Percentiles rank a stretch among this genome's conserved stretches.
Evolutionary conservation across 257 asterid species (phyloP).

Genomic region (Eustoma russellianum): DNA sequence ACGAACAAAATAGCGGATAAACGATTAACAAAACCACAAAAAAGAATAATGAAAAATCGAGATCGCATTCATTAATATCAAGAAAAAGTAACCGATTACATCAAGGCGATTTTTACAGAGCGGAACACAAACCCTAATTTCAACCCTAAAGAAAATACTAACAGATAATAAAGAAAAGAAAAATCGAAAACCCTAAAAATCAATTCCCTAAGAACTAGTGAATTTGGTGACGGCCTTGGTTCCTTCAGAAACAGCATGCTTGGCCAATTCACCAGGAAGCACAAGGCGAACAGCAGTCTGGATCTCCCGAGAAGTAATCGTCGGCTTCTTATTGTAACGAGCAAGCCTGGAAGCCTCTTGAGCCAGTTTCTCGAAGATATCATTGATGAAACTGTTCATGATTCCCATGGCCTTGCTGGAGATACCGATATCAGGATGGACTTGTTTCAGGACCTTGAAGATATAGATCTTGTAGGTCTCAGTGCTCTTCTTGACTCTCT

Average conservation of each 20-base stretch:
- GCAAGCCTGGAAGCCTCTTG: constrained; percentile 47
- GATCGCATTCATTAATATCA: no score
- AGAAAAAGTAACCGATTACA: no score
- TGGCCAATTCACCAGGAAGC: constrained; percentile 65
- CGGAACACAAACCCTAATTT: background rate
- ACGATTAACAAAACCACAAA: no score
- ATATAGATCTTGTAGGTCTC: constrained; percentile 79
- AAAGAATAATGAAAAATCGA: no score
- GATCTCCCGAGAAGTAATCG: constrained; percentile 62
- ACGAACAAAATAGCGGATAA: no score
- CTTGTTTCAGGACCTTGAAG: constrained; percentile 69
- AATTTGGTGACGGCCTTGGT: constrained; percentile 75
- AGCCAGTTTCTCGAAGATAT: constrained; percentile 61
- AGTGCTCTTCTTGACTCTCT: constrained; percentile 30
- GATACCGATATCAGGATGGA: constrained; percentile 65
- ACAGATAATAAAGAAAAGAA: background rate
- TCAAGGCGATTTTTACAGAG: background rate
- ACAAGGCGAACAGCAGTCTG: constrained; percentile 66
- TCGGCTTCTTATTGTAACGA: constrained; percentile 65
- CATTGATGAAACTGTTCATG: constrained; percentile 72
- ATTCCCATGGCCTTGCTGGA: constrained; percentile 81
- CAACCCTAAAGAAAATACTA: background rate
- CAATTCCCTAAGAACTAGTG: constrained; percentile 35
- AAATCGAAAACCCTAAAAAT: background rate
- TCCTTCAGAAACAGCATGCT: constrained; percentile 64